Base-by-base conservation (phyloP, 306 rosid genomes). In the Pterocarpus macrocarpus region DNA sequence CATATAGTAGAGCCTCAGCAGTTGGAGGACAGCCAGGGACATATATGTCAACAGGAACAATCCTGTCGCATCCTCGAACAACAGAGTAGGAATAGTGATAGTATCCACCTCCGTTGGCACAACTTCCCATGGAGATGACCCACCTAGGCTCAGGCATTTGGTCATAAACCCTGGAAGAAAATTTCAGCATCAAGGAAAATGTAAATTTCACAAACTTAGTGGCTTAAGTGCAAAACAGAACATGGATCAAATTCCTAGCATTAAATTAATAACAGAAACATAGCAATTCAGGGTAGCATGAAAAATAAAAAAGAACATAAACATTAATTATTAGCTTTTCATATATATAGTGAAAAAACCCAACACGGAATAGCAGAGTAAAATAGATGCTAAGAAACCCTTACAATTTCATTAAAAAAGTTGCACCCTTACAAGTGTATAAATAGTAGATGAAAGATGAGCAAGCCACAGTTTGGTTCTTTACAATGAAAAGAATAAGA, bases 61-160 rank as follows among this genome's bases (percentile, higher is more conserved):
- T 96, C 82, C 98, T 86, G 84, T 96, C 99, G 45, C 99, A 96
- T 32, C 99, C 99, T 56, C 99, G 85, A 28, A 93, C 98, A 41
- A 96, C 98, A 0, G 99, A 88, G 87, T 94, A 94, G 0, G 99
- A 96, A 85, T 96, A 96, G 85, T 96, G 99, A 79, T 96, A 96
- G 89, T 96, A 96, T 78, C 99, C 99, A 75, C 99, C 99, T 5
- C 99, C 99, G 57, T 96, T 96, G 73, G 99, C 99, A 69, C 99
- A 96, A 83, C 99, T 96, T 84, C 99, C 99, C 99, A 96, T 96
- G 8, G 99, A 96, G 87, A 96, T 82, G 9, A 96, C 97, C 99
- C 99, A 96, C 82, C 97, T 84, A 8, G 99, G 99, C 71, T 96
- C 99, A 1, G 99, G 99, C 99, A 96, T 96, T 85, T 96, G 98